Base-by-base conservation (phyloP, 2,329 filamentous ascomycete genomes). In the Colletotrichum tropicicola region DNA sequence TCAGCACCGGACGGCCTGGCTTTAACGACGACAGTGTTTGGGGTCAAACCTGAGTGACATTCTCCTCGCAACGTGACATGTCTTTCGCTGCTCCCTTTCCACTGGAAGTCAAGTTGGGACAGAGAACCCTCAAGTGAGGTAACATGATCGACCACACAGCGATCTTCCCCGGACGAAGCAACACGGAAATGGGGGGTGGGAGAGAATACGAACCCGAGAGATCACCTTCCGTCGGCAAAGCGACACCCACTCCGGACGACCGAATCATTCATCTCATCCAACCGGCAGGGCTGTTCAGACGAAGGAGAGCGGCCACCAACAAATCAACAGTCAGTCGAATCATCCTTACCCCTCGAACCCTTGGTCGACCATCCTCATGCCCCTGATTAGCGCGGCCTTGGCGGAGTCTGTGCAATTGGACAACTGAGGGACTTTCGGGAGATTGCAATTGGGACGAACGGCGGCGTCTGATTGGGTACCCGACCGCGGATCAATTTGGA, bases 11-110 rank as follows among this genome's bases (percentile, higher is more conserved):
- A 21, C 32, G 61, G 28, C 61, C 61, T 63, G 58, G 63, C 63
- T 63, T 66, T 63, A 66, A 63, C 51, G 62, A 65, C 57, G 63
- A 66, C 32, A 55, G 51, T 52, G 58, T 66, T 66, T 62, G 59
- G 57, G 8, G 30, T 35, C n/a, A n/a, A 35, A 15, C 30, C 10
- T 35, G 30, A 15, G 30, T 35, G 30, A 35, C 30, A 35, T 12
- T 15, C 12, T 35, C 55, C 6, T 37, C 19, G 30, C 13, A 43
- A 41, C 32, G 55, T 58, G 55, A 58, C 7, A 25, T 9, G 10
- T 7, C n/a, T 6, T 10, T 21, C 13, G n/a, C 12, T 15, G 25
- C 23, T 15, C 27, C 35, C 12, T n/a, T 23, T 17, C 9, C 23
- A 28, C 8, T 0, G 30, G n/a, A 19, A 27, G 12, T 10, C 3